Percentiles rank a stretch among this genome's conserved stretches.
Conservation (phyloP, 2,329 filamentous ascomycete species). For the Penicillium sclerotiorum region DNA sequence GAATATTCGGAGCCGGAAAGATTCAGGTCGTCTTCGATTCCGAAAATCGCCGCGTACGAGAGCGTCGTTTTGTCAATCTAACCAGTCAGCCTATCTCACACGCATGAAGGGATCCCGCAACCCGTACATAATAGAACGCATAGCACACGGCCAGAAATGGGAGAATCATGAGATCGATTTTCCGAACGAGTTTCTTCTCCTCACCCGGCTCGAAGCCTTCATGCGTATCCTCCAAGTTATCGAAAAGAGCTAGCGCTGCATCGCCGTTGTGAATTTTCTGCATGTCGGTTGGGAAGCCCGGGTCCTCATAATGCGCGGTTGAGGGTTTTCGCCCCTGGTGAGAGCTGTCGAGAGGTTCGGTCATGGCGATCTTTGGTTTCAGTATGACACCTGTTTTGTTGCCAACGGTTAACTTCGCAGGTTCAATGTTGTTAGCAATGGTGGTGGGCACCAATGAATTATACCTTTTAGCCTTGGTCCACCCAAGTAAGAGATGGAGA, state of each 20-base stretch:
- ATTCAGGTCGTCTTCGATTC: conserved; percentile 50
- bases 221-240: conserved; percentile 45
- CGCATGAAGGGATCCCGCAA: not conserved
- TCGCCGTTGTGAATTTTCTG: conserved; percentile 42
- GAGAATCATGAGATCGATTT: conserved; percentile 58
- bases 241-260: conserved; percentile 51
- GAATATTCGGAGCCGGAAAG: conserved; percentile 42
- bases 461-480: not conserved
- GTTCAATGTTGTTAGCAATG: not conserved
- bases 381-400: too few relatives aligned
- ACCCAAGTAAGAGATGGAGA: too few relatives aligned
- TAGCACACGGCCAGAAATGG: conserved; percentile 55
- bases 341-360: not conserved
- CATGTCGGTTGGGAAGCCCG: conserved; percentile 7
- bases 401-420: too few relatives aligned
- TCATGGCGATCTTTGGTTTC: too few relatives aligned
- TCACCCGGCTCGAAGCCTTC: conserved; percentile 46
- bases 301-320: conserved; percentile 7
- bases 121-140: conserved; percentile 45
- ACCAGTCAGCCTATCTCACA: not conserved
- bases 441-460: not conserved
- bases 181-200: conserved; percentile 49
- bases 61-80: conserved; percentile 30
- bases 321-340: not conserved
- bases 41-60: conserved; percentile 54